Conservation (phyloP, 164 flowering plant species). For the Tetrastigma voinierianum region DNA sequence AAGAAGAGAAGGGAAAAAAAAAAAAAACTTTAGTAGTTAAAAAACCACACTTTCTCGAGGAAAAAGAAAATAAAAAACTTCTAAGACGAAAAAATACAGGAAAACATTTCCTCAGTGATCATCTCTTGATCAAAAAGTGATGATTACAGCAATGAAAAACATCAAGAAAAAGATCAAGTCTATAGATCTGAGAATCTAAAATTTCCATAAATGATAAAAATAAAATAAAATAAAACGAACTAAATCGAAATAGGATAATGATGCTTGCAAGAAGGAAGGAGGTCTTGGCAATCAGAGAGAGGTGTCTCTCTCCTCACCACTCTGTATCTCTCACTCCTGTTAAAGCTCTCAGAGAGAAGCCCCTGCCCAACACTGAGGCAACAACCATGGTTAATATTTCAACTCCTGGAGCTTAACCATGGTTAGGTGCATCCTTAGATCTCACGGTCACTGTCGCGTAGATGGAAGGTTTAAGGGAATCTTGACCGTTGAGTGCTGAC, state of each 20-base stretch:
- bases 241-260: constrained; percentile 10
- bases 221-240: neutral
- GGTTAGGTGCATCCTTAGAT: constrained; percentile 11
- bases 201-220: constrained; percentile 2
- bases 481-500: constrained; percentile 24
- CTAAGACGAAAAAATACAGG: neutral
- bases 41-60: constrained; percentile 9
- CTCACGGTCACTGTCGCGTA: constrained; percentile 16
- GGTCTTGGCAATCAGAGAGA: neutral
- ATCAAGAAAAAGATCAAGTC: constrained; percentile 10
- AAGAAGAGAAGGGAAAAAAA: neutral
- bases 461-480: constrained; percentile 18
- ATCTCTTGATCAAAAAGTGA: constrained; percentile 16
- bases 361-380: neutral
- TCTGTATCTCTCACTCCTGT: neutral
- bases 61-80: constrained; percentile 1
- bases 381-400: constrained; percentile 23
- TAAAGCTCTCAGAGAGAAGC: constrained; percentile 7
- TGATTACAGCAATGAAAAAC: constrained; percentile 19
- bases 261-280: neutral
- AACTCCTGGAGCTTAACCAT: constrained; percentile 11
- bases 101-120: constrained; percentile 7
- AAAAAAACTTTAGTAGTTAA: no score
- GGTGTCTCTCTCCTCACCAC: constrained; percentile 13
- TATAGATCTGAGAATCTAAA: constrained; percentile 15